These are phyloP conservation scores for Fragaria nilgerrensis DNA, from an alignment of 306 rosid genomes.

Conservation along the genomic window DNA sequence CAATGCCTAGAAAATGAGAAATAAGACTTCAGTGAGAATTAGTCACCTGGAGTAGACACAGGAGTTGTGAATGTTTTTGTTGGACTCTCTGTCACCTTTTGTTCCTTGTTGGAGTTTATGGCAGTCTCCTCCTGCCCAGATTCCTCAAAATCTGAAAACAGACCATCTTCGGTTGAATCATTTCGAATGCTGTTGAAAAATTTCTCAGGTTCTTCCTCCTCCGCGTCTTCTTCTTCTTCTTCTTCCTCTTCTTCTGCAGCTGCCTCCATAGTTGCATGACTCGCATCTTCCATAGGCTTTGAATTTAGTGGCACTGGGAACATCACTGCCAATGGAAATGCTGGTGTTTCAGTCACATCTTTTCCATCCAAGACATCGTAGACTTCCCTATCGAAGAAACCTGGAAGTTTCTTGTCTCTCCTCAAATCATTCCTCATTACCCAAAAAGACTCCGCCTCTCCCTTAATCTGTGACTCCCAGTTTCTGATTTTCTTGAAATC, in stretches of 20 bases:
- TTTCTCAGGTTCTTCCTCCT: background rate
- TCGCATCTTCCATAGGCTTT: background rate
- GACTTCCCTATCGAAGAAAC: constrained; percentile 22
- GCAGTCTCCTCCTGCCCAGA: constrained; percentile 4
- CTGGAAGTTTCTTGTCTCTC: constrained; percentile 19
- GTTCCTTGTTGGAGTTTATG: background rate
- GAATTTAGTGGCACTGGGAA: background rate
- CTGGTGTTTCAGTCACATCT: background rate
- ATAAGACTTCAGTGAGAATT: background rate
- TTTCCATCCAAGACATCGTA: constrained; percentile 8
- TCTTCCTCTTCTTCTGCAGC: constrained; percentile 12
- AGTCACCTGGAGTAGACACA: constrained; percentile 16
- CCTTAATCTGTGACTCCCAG: constrained; percentile 4
- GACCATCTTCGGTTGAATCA: constrained; percentile 9
- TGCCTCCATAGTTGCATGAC: background rate
- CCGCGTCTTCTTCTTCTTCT: background rate
- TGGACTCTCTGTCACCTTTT: background rate
- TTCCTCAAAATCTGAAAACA: constrained; percentile 12
- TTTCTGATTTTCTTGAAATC: constrained; percentile 22
- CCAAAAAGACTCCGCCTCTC: constrained; percentile 13
- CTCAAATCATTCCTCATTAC: constrained; percentile 19
- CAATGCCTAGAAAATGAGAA: background rate
- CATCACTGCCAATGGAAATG: constrained; percentile 4
- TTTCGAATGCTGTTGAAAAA: background rate
- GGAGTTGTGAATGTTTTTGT: constrained; percentile 10